These are phyloP conservation scores for Stellera chamaejasme DNA, from an alignment of 345 rosid genomes.

Conservation along the genomic window DNA sequence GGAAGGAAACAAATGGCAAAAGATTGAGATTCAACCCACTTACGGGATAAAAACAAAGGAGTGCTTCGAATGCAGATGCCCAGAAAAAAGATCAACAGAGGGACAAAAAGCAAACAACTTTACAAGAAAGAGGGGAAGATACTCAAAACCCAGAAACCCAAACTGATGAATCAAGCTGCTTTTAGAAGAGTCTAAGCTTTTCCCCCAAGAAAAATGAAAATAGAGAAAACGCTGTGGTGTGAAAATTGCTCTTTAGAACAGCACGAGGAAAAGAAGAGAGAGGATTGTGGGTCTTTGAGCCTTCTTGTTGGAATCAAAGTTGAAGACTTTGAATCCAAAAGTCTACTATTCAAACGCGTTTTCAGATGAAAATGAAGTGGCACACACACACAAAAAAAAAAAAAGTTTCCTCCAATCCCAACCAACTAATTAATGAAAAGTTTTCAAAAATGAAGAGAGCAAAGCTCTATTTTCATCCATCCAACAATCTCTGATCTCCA, in stretches of 20 bases:
- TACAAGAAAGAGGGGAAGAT: not conserved
- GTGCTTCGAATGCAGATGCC: too few relatives aligned
- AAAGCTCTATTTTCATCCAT: too few relatives aligned
- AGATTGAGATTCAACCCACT: not conserved
- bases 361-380: conserved; percentile 4
- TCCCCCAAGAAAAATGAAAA: not conserved
- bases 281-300: not conserved
- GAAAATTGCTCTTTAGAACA: not conserved
- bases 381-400: too few relatives aligned
- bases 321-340: conserved; percentile 27
- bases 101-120: conserved; percentile 3
- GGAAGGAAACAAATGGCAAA: not conserved
- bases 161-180: not conserved
- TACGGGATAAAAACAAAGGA: too few relatives aligned
- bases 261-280: not conserved
- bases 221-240: not conserved
- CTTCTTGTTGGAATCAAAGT: conserved; percentile 10
- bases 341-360: conserved; percentile 26
- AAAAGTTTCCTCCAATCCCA: too few relatives aligned
- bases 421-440: too few relatives aligned
- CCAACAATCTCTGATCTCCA: too few relatives aligned
- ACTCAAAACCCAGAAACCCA: not conserved
- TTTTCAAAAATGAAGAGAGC: too few relatives aligned
- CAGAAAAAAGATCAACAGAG: not conserved
- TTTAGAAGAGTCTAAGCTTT: not conserved